These are phyloP conservation scores for Exophiala xenobiotica DNA, from an alignment of 2,329 filamentous ascomycete species.

Conservation along the genomic window DNA sequence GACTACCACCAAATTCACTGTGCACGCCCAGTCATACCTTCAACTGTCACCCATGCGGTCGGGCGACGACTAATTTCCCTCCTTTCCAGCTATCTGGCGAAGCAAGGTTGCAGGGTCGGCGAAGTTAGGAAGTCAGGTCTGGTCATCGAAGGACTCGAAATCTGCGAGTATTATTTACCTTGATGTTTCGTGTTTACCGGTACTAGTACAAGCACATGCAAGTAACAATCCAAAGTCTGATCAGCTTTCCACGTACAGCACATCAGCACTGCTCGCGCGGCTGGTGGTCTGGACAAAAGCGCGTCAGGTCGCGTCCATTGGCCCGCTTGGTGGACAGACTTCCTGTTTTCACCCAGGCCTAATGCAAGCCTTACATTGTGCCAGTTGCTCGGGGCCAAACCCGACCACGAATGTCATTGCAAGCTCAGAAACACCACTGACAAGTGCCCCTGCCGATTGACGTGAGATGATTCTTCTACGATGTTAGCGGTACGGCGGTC, in stretches of 20 bases:
- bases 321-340: conserved; percentile 17
- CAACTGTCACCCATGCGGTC: background rate
- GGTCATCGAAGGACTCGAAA: background rate
- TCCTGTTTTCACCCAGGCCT: conserved; percentile 25
- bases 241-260: conserved; percentile 14
- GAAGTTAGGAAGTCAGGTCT: too few relatives aligned
- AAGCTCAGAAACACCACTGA: conserved; percentile 19
- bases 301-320: conserved; percentile 27
- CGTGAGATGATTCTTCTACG: conserved; percentile 19
- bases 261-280: conserved; percentile 26
- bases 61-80: conserved; percentile 4
- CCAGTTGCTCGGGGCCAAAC: conserved; percentile 22
- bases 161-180: background rate
- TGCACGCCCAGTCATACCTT: too few relatives aligned
- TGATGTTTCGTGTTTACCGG: conserved; percentile 9
- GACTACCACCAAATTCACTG: too few relatives aligned
- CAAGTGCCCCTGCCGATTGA: conserved; percentile 18
- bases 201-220: conserved; percentile 11
- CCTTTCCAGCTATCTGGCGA: background rate
- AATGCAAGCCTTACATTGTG: conserved; percentile 27
- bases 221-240: conserved; percentile 1
- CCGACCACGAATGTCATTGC: conserved; percentile 22
- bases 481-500: background rate
- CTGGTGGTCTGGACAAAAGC: conserved; percentile 22
- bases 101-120: too few relatives aligned